phyloP scores from a whole-genome alignment of 345 rosid species.

The Toxicodendron radicans region DNA sequence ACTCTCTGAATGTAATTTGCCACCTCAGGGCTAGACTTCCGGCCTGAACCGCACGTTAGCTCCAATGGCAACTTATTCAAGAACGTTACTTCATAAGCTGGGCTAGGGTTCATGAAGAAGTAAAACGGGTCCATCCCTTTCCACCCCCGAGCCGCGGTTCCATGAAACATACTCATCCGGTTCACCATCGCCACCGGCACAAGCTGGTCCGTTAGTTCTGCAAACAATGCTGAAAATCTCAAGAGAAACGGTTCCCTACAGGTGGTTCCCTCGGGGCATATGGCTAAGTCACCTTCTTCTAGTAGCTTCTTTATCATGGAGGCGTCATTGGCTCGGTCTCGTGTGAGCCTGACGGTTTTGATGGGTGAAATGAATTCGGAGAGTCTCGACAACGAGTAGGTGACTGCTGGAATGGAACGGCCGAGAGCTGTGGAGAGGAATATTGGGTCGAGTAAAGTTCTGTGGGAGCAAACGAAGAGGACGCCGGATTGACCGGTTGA shows the following conservation, averaged over 20 bases:
- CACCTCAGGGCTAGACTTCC: constrained; percentile 78
- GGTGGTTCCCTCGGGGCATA: constrained; percentile 89
- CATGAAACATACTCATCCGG: constrained; percentile 78
- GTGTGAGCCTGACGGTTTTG: constrained; percentile 60
- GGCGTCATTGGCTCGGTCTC: constrained; percentile 70
- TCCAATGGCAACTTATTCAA: constrained; percentile 64
- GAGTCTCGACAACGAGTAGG: constrained; percentile 74
- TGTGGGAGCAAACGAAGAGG: constrained; percentile 67
- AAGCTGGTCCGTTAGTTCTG: constrained; percentile 67
- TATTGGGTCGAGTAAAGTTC: constrained; percentile 76
- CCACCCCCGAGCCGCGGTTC: constrained; percentile 86
- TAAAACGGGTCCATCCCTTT: constrained; percentile 87
- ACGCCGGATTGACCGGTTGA: constrained; percentile 39
- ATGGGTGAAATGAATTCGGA: constrained; percentile 83
- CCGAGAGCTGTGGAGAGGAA: constrained; percentile 71
- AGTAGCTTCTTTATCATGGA: constrained; percentile 59
- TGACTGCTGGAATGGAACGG: constrained; percentile 70
- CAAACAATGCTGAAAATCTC: constrained; percentile 70
- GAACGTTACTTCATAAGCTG: constrained; percentile 77
- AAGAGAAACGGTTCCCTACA: constrained; percentile 81
- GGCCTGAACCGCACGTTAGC: constrained; percentile 54
- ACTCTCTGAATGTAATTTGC: constrained; percentile 80
- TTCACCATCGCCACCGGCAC: constrained; percentile 88
- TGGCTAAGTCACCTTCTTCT: constrained; percentile 66
- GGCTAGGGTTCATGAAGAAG: constrained; percentile 92